Base-by-base conservation (phyloP, 495 filamentous ascomycete species). In the Lophiostoma macrostomum region DNA sequence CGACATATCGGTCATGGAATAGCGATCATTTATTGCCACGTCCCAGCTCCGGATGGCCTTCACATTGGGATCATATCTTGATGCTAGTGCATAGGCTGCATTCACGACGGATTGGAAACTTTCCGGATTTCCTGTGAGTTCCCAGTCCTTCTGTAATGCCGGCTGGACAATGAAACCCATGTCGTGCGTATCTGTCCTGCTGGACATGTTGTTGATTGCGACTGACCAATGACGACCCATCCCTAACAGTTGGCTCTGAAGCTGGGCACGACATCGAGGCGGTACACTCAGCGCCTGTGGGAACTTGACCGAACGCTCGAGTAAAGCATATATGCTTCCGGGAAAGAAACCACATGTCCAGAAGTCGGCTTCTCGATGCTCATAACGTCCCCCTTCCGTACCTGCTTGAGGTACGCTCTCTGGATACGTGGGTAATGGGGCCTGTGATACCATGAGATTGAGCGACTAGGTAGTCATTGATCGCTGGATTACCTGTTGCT, bases 121-220 rank as follows among this genome's bases (percentile, higher is more conserved):
- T 12, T 55, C 51, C 10, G 8, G 18, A 25, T 47, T 47, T 22
- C 51, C 41, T 20, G 51, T 55, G 3, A 55, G 22, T 27, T 55
- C 51, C 18, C 25, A 55, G 20, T 55, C 51, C 23, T 48, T 55
- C 30, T 55, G 51, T 8, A 55, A 20, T 2, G 51, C 41, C 1
- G 51, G 51, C 23, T 55, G 51, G 7, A 55, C 51, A n/a, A 55
- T 55, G 18, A 55, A 55, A 3, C 51, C 51, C 51, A 55, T 55
- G 20, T 55, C 51, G 24, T 55, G 51, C 22, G 51, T 55, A 44
- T 55, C 51, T 23, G 51, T 55, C 19, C 51, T 25, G 23, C 41
- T 24, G 14, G 51, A 55, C 51, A 55, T 55, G 18, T 40, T 11
- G 31, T 55, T 55, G 24, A 55, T 55, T 12, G 51, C 51, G 14